Evolutionary conservation across 1,284 basidiomycete species (phyloP).

Genomic region (Irpex rosettiformis): DNA sequence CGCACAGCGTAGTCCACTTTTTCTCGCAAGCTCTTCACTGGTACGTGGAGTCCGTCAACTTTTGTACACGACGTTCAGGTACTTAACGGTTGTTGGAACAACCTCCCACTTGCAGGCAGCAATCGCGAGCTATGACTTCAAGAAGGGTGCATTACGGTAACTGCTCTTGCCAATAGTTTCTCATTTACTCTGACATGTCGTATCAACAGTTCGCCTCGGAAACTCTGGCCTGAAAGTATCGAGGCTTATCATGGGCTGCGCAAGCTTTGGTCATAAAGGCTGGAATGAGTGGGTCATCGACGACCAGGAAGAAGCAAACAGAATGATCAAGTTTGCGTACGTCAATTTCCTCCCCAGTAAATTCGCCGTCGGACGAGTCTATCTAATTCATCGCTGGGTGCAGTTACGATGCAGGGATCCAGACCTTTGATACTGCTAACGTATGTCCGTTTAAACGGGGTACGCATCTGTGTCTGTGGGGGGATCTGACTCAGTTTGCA

Average conservation of each 20-base stretch:
- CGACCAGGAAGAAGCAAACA: conserved; percentile 29
- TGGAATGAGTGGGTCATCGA: conserved; percentile 36
- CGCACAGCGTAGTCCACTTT: no score
- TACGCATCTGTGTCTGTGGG: neutral
- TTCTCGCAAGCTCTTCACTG: no score
- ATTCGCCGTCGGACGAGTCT: neutral
- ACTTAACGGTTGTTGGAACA: no score
- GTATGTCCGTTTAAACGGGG: conserved; percentile 17
- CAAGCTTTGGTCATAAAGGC: conserved; percentile 32
- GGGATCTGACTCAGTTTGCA: neutral
- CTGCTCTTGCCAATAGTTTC: neutral
- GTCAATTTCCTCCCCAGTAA: conserved; percentile 8
- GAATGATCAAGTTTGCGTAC: conserved; percentile 37
- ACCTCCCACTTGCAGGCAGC: no score
- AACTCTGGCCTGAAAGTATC: conserved; percentile 40
- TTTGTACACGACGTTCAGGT: no score
- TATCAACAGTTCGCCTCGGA: conserved; percentile 34
- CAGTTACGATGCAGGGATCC: conserved; percentile 39
- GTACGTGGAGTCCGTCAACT: no score
- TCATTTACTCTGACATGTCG: neutral
- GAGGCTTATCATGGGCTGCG: conserved; percentile 35
- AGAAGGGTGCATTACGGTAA: neutral
- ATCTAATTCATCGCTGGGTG: neutral
- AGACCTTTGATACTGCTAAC: conserved; percentile 49
- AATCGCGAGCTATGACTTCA: neutral